Evolutionary conservation across 1,139 yeast genomes (phyloP).

Genomic region (Zygoascus sp.): DNA sequence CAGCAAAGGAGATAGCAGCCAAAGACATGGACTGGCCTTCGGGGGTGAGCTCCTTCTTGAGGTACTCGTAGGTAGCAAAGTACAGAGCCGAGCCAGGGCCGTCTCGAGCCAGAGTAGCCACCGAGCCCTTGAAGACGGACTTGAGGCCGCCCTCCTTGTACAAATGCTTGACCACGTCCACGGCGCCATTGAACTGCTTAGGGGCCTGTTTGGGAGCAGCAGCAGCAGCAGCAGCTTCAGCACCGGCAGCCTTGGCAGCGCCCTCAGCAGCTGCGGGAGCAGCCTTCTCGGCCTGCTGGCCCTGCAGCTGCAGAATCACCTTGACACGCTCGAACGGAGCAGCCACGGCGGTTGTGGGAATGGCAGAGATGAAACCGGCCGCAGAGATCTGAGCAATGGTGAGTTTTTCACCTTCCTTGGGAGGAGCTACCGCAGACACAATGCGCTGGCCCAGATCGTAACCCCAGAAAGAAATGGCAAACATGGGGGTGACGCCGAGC

Average conservation of each 20-base stretch:
- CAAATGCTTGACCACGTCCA: conserved; percentile 62
- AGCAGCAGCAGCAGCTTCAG: conserved; percentile 10
- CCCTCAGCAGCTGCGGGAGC: conserved; percentile 3
- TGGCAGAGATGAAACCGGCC: conserved; percentile 94
- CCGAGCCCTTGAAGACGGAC: conserved; percentile 86
- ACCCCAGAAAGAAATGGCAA: conserved; percentile 98
- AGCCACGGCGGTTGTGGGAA: conserved; percentile 91
- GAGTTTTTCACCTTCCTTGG: conserved; percentile 42
- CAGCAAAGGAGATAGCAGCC: conserved; percentile 77
- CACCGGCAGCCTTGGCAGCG: conserved; percentile 9
- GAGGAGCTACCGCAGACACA: conserved; percentile 45
- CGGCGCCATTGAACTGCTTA: conserved; percentile 45
- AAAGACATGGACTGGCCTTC: conserved; percentile 56
- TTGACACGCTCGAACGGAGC: conserved; percentile 97
- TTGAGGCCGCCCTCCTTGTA: conserved; percentile 76
- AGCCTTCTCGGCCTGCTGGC: conserved; percentile 32
- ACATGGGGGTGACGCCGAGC: conserved; percentile 95
- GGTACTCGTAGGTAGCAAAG: conserved; percentile 87
- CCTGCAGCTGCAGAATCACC: conserved; percentile 84
- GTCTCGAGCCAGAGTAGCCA: conserved; percentile 90
- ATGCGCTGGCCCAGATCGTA: conserved; percentile 86
- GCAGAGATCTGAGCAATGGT: conserved; percentile 70
- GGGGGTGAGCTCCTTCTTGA: conserved; percentile 59
- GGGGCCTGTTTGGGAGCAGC: too few species aligned
- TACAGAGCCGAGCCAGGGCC: conserved; percentile 98